Percentiles rank a stretch among this genome's conserved stretches.
Conservation (phyloP, 2,329 filamentous ascomycete species). For the Tolypocladium ovalisporum region DNA sequence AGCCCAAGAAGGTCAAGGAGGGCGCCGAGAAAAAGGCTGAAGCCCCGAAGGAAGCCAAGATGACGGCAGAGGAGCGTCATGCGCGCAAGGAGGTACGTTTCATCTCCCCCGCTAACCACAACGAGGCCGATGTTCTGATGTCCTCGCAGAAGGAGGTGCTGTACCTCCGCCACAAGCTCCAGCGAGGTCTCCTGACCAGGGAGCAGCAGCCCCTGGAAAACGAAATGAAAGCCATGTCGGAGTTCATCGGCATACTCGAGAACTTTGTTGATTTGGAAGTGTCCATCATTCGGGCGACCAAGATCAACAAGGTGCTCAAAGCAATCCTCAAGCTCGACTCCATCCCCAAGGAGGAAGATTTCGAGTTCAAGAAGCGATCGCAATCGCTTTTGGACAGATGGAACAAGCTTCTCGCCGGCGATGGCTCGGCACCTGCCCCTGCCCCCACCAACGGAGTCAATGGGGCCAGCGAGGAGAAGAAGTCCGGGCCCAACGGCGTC, state of each 20-base stretch:
- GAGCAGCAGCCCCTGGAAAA: slow-evolving; percentile 79
- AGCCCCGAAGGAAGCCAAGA: slow-evolving; percentile 42
- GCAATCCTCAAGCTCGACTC: slow-evolving; percentile 78
- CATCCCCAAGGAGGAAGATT: slow-evolving; percentile 84
- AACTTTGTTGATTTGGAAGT: slow-evolving; percentile 70
- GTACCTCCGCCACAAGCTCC: slow-evolving; percentile 86
- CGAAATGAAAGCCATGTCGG: slow-evolving; percentile 69
- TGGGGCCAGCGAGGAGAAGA: slow-evolving; percentile 19
- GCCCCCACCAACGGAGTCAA: slow-evolving; percentile 37
- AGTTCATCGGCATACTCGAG: slow-evolving; percentile 73
- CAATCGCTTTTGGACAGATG: slow-evolving; percentile 73
- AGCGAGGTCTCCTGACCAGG: slow-evolving; percentile 82
- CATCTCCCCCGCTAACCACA: no score
- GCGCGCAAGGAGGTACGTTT: slow-evolving; percentile 46
- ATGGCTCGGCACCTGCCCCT: slow-evolving; percentile 28
- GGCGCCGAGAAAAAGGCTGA: slow-evolving; percentile 46
- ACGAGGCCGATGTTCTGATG: slow-evolving; percentile 18
- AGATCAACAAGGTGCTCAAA: slow-evolving; percentile 98
- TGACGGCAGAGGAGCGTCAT: slow-evolving; percentile 46
- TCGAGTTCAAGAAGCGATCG: slow-evolving; percentile 77
- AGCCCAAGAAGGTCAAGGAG: slow-evolving; percentile 44
- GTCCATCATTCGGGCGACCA: slow-evolving; percentile 78
- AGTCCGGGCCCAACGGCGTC: slow-evolving; percentile 24
- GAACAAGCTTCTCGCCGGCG: slow-evolving; percentile 68
- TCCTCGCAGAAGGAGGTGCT: slow-evolving; percentile 59